phyloP scores from a whole-genome alignment of 2,329 filamentous ascomycete species.

The Ramularia endophylla region DNA sequence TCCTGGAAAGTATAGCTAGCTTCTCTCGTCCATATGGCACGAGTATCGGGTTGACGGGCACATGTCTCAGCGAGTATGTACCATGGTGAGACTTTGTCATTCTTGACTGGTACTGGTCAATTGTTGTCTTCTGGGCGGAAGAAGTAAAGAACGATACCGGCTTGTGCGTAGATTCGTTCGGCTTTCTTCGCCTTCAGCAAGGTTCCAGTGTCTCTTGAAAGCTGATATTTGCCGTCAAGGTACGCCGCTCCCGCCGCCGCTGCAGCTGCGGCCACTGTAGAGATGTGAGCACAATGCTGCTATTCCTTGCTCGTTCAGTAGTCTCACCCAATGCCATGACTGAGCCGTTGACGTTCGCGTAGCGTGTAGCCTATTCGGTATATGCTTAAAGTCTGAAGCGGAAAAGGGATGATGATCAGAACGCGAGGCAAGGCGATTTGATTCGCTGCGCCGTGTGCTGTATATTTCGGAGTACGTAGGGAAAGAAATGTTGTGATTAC shows the following conservation, averaged over 20 bases:
- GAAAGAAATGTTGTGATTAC: too few relatives aligned
- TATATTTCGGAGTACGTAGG: too few relatives aligned
- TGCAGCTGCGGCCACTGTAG: constrained; percentile 17
- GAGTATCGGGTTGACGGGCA: constrained; percentile 41
- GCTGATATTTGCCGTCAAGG: constrained; percentile 62
- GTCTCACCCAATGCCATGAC: too few relatives aligned
- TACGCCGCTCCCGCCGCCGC: constrained; percentile 47
- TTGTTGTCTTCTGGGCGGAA: too few relatives aligned
- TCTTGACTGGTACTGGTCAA: constrained; percentile 8
- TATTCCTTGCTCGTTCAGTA: too few relatives aligned
- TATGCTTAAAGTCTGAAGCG: too few relatives aligned
- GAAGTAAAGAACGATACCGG: constrained; percentile 40
- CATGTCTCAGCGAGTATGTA: constrained; percentile 23
- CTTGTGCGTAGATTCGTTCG: constrained; percentile 43
- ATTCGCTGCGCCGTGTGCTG: too few relatives aligned
- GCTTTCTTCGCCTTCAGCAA: constrained; percentile 41
- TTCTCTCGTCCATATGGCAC: constrained; percentile 60
- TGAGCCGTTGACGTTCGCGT: too few relatives aligned
- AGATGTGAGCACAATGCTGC: too few relatives aligned
- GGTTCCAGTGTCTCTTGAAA: constrained; percentile 52
- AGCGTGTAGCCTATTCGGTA: too few relatives aligned
- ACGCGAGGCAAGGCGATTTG: too few relatives aligned
- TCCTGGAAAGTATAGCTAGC: constrained; percentile 51
- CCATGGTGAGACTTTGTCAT: constrained; percentile 22
- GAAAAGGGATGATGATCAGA: too few relatives aligned